Base-by-base conservation (phyloP, 2,329 filamentous ascomycete genomes). In the Exophiala aquamarina region DNA sequence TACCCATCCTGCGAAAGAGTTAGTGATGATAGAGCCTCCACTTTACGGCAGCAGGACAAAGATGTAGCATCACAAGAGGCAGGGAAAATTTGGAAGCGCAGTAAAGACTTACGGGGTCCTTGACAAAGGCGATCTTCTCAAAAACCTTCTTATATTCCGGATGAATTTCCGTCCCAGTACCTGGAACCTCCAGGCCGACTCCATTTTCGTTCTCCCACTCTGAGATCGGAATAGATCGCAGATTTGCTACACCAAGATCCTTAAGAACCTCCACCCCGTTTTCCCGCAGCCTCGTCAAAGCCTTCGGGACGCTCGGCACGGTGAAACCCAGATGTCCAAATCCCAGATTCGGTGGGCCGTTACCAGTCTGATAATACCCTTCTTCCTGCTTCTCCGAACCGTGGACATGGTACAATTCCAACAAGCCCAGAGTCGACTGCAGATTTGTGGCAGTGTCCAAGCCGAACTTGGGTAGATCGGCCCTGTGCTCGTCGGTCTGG, bases 261-360 rank as follows among this genome's bases (percentile, higher is more conserved):
- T 70, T 69, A 10, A 69, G 17, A 32, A 70, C 50, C 13, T 36
- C 43, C n/a, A 69, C 65, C 1, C 65, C 65, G 11, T 49, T 50
- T 0, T 36, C 52, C 44, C 50, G 57, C 49, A 69, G 42, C 15
- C 66, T 52, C 42, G 62, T 49, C 47, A 70, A 40, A 1, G 67
- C 58, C 21, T 34, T 57, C 4, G 36, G 8, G 0, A 69, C 65
- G 57, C 68, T 60, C n/a, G 66, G 66, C 5, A 70, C 66, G 3
- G 65, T 66, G 40, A 69, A 69, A 0, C 67, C 67, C 29, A 70
- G 32, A 57, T 69, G 67, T 8, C 64, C 62, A 34, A 69, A 69
- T 0, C 67, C 67, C 32, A 70, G 42, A 36, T 61, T 39, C 8
- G 66, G 66, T n/a, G 65, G 60, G 6, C 40, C 39, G 49, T 69